phyloP scores from a whole-genome alignment of 1,284 basidiomycete species.

The Apiotrichum mycotoxinovorans region DNA sequence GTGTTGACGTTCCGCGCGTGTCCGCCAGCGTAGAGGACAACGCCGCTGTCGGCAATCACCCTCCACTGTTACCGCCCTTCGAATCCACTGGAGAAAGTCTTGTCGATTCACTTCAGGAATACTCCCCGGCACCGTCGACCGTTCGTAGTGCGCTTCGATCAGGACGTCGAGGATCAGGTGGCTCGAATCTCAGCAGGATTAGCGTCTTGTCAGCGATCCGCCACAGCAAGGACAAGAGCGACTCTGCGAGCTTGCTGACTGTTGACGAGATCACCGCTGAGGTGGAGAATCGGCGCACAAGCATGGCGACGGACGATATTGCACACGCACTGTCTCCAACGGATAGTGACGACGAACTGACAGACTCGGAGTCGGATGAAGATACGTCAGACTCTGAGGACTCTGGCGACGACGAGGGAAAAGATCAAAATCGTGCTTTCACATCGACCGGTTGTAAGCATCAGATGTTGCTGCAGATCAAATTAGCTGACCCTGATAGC shows the following conservation, averaged over 20 bases:
- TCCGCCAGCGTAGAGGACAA: background rate
- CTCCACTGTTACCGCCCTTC: constrained; percentile 72
- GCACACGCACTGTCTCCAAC: background rate
- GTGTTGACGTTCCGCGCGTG: background rate
- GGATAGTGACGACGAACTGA: constrained; percentile 4
- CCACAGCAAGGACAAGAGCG: constrained; percentile 74
- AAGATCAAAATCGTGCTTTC: constrained; percentile 55
- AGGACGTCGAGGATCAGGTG: constrained; percentile 54
- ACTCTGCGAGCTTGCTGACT: constrained; percentile 86
- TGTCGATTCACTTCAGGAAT: constrained; percentile 66
- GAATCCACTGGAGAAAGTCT: constrained; percentile 71
- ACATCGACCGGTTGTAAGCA: constrained; percentile 63
- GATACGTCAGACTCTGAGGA: constrained; percentile 40
- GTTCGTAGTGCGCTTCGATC: constrained; percentile 45
- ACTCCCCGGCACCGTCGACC: constrained; percentile 23
- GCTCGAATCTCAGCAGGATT: constrained; percentile 58
- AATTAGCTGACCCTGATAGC: constrained; percentile 34
- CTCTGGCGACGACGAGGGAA: constrained; percentile 48
- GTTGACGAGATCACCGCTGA: constrained; percentile 97
- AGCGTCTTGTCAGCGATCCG: constrained; percentile 77
- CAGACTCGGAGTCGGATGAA: constrained; percentile 41
- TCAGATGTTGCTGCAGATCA: too few relatives aligned
- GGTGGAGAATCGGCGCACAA: constrained; percentile 75
- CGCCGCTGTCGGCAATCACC: constrained; percentile 19
- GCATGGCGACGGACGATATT: constrained; percentile 51